These are phyloP conservation scores for Zasmidium angulare DNA, from an alignment of 2,329 filamentous ascomycete species.

Conservation along the genomic window DNA sequence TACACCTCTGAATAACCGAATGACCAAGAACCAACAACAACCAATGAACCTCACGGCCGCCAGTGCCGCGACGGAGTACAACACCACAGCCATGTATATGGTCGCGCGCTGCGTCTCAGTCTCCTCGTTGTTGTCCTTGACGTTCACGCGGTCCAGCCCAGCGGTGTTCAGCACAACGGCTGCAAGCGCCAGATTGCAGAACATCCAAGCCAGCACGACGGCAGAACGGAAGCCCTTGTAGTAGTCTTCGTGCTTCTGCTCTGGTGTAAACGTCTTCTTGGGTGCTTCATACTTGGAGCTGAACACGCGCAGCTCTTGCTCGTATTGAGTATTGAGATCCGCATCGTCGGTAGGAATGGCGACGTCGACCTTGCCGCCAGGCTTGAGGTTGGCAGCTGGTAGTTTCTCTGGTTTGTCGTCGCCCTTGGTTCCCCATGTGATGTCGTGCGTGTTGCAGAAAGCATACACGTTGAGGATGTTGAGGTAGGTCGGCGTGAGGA, in stretches of 20 bases:
- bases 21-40: constrained; percentile 87
- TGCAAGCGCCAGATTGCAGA: constrained; percentile 85
- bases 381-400: constrained; percentile 83
- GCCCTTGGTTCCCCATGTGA: constrained; percentile 97
- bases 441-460: constrained; percentile 97
- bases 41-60: constrained; percentile 85
- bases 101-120: constrained; percentile 61
- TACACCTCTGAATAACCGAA: constrained; percentile 71
- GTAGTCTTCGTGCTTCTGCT: constrained; percentile 93
- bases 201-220: constrained; percentile 94
- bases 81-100: constrained; percentile 81
- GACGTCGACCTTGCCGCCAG: constrained; percentile 93
- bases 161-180: constrained; percentile 73
- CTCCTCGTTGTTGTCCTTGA: constrained; percentile 29
- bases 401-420: constrained; percentile 94
- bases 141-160: constrained; percentile 25
- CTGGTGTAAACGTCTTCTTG: constrained; percentile 59
- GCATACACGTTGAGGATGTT: constrained; percentile 99
- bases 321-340: constrained; percentile 93
- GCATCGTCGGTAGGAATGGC: constrained; percentile 83
- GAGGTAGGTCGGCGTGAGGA: constrained; percentile 93
- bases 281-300: constrained; percentile 71
- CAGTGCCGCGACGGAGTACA: constrained; percentile 85
- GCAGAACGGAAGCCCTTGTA: constrained; percentile 93
- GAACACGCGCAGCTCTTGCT: constrained; percentile 76